Percentiles rank a stretch among this genome's conserved stretches.
Conservation (phyloP, 306 rosid genomes). For the Elaeagnus macrophylla region DNA sequence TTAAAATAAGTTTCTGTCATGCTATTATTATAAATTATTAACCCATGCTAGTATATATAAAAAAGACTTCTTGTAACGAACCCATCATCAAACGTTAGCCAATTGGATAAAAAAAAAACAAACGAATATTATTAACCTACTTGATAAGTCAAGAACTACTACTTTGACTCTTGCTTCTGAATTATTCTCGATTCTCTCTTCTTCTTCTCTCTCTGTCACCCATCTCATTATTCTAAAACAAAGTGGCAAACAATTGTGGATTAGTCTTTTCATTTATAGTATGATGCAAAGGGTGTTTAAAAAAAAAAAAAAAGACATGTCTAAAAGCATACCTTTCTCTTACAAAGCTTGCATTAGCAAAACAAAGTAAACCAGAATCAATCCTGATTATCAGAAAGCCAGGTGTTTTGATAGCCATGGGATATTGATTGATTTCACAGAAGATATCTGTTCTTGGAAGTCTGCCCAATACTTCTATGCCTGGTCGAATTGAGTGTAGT, state of each 20-base stretch:
- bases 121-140: constrained; percentile 35
- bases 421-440: constrained; percentile 60
- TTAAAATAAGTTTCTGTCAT: too few relatives aligned
- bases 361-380: constrained; percentile 70
- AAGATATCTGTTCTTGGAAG: constrained; percentile 65
- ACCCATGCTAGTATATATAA: too few relatives aligned
- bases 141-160: constrained; percentile 63
- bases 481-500: constrained; percentile 60
- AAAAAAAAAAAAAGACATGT: background rate
- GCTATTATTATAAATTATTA: too few relatives aligned
- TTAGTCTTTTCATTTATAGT: too few relatives aligned
- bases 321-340: constrained; percentile 47
- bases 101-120: too few relatives aligned
- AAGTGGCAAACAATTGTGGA: background rate
- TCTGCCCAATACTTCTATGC: constrained; percentile 57
- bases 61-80: too few relatives aligned
- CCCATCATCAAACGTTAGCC: too few relatives aligned
- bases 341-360: constrained; percentile 70
- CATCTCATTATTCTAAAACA: constrained; percentile 43
- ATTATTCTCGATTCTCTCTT: constrained; percentile 24
- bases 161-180: constrained; percentile 34
- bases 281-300: background rate
- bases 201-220: constrained; percentile 36
- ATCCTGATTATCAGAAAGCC: constrained; percentile 55
- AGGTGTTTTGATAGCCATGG: constrained; percentile 60